Evolutionary conservation across 345 rosid species (phyloP), one percentile per base, ranked within the genome.

Genomic region (Litchi chinensis): DNA sequence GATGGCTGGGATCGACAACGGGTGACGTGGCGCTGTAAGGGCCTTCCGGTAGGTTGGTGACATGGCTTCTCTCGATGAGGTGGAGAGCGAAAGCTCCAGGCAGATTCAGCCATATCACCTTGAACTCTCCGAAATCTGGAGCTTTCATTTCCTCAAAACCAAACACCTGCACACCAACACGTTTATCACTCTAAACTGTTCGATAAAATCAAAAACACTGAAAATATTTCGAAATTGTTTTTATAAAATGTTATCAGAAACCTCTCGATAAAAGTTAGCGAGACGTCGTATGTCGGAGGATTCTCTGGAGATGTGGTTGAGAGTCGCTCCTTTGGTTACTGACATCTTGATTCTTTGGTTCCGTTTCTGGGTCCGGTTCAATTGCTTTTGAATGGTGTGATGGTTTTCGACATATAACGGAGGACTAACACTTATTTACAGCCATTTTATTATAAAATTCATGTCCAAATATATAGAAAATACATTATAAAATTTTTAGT

Each of bases 281-380:
- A 95, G 96, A 74, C 92, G 93, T 68, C 82, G 77, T 48, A 92
- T 41, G 80, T 92, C 92, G 3, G 96, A 85, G 65, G 98, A 92
- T 84, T 92, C 98, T 83, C 99, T 85, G 74, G 99, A 88, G 74
- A 95, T 87, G 82, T 95, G 98, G 85, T 88, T 90, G 8, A 93
- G 91, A 75, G 48, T 81, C 77, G 82, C 91, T 72, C 79, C 89
- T 32, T 81, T 59, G 8, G 90, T 89, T 48, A 79, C 21, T 24
- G 95, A 88, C 92, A 90, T 88, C 43, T 75, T n/a, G 44, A 21
- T 8, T 63, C 32, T n/a, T 41, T 2, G 18, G 24, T 46, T 46
- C 21, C 37, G 32, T 0, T 0, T 3, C 52, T 5, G 12, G 52
- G 8, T 46, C 12, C 7, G 52, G 52, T 46, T 46, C 52, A 1